A percentile compares a stretch with the other conserved stretches of the same genome.
Conservation (phyloP, 2,329 filamentous ascomycete genomes). For the Metarhizium anisopliae region DNA sequence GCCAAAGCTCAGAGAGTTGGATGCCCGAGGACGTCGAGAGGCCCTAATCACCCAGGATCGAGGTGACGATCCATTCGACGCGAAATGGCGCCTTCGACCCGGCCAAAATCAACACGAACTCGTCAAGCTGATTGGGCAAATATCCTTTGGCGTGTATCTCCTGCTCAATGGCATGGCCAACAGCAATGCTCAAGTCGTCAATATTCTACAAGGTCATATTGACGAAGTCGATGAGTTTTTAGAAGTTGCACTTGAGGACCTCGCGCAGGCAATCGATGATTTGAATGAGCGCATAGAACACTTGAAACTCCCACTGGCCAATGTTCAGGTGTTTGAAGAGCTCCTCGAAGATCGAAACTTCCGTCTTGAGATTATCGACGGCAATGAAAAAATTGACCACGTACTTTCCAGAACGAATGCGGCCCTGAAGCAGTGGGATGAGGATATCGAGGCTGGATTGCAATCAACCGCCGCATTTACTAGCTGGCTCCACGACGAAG, state of each 20-base stretch:
- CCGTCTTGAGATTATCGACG: slow-evolving; percentile 70
- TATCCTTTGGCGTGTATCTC: slow-evolving; percentile 87
- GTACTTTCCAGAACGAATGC: slow-evolving; percentile 72
- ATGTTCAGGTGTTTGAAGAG: slow-evolving; percentile 71
- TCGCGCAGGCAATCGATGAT: slow-evolving; percentile 69
- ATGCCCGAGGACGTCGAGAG: slow-evolving; percentile 54
- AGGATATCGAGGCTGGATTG: slow-evolving; percentile 71
- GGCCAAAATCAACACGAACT: slow-evolving; percentile 78
- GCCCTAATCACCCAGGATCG: slow-evolving; percentile 58
- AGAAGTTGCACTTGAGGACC: slow-evolving; percentile 76
- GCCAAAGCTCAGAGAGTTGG: slow-evolving; percentile 43
- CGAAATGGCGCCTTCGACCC: slow-evolving; percentile 66
- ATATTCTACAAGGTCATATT: slow-evolving; percentile 83
- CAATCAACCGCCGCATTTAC: slow-evolving; percentile 69
- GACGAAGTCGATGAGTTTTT: slow-evolving; percentile 90
- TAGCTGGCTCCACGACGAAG: slow-evolving; percentile 61
- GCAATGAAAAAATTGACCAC: slow-evolving; percentile 86
- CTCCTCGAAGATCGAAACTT: slow-evolving; percentile 83
- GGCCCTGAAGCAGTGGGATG: slow-evolving; percentile 66
- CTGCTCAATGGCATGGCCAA: slow-evolving; percentile 79
- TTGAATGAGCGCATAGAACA: slow-evolving; percentile 72
- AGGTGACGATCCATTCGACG: slow-evolving; percentile 62
- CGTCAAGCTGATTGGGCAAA: slow-evolving; percentile 83
- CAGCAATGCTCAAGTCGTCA: slow-evolving; percentile 78
- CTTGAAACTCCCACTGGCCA: slow-evolving; percentile 74